Evolutionary conservation across 176 grass and related monocot genomes (phyloP), one percentile per base, ranked within the genome.

Genomic region (Triticum timopheevii): DNA sequence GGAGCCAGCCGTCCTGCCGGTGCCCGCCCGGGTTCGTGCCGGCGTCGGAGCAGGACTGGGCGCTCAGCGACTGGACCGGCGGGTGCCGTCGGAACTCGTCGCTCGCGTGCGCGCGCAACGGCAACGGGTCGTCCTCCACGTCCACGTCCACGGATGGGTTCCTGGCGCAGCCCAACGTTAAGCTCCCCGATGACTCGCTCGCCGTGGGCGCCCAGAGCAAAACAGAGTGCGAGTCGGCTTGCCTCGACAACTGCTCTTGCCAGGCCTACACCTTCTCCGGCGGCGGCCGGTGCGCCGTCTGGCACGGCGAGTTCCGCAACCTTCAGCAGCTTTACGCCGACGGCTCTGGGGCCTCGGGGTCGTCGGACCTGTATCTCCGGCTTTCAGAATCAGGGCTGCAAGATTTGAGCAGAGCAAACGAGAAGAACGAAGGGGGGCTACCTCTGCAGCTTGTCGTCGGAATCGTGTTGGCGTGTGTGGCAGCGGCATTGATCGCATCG

Each of bases 21-120:
- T 91, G 89, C 81, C 69, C 82, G 31, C 80, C 61, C 0, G 89
- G 85, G 7, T 87, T 90, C 58, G 17, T 76, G 1, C 89, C 89
- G 42, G 66, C 25, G 54, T 35, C 42, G 4, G 39, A 44, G 12
- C 20, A 28, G 17, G 80, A 87, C 17, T 90, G 89, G 89, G n/a
- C 10, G 1, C 61, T 84, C 65, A 47, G 52, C 52, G 84, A 80
- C 77, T 86, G 84, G 84, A 80, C 36, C 52, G 65, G 24, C 5
- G 76, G 84, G 2, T 86, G 84, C 12, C 66, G 3, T 4, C 66
- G 72, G 58, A 86, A 6, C 42, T 4, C 10, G 22, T 52, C 74
- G 45, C 80, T 78, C 4, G 28, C 5, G 66, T 86, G 42, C 45
- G 74, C 68, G 15, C 47, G 6, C 12, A 77, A 74, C 35, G 65